phyloP scores from a whole-genome alignment of 2,329 filamentous ascomycete genomes.

The Xylariales sp. region DNA sequence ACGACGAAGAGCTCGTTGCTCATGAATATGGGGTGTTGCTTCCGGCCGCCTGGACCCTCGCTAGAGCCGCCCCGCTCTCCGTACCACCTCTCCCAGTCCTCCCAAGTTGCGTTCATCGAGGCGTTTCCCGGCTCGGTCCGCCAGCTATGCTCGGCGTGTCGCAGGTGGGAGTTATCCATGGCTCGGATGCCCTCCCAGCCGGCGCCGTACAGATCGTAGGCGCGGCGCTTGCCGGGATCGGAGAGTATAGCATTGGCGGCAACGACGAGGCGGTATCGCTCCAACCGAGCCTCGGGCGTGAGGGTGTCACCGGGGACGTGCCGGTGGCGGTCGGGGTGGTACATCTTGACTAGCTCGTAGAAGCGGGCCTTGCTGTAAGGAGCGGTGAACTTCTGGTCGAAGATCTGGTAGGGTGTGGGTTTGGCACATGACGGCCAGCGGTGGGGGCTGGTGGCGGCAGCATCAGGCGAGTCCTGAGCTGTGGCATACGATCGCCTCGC shows the following conservation, averaged over 20 bases:
- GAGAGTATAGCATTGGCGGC: conserved; percentile 86
- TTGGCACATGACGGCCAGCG: conserved; percentile 42
- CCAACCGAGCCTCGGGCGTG: conserved; percentile 62
- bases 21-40: conserved; percentile 59
- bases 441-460: background rate
- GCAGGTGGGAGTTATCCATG: conserved; percentile 27
- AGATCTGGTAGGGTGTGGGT: conserved; percentile 89
- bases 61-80: conserved; percentile 42
- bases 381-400: conserved; percentile 53
- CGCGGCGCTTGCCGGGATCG: conserved; percentile 69
- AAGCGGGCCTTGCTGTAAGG: conserved; percentile 80
- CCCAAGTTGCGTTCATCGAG: conserved; percentile 85
- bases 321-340: conserved; percentile 76
- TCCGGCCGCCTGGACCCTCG: no score
- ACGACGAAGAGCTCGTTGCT: conserved; percentile 75
- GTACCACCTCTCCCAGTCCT: conserved; percentile 90
- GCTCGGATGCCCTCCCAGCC: conserved; percentile 70
- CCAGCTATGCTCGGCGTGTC: conserved; percentile 43
- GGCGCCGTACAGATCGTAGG: conserved; percentile 77
- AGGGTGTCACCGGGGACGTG: conserved; percentile 38
- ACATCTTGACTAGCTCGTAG: conserved; percentile 90
- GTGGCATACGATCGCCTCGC: conserved; percentile 17
- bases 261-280: conserved; percentile 85
- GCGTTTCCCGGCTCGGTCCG: conserved; percentile 41
- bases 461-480: conserved; percentile 11